Base-by-base conservation (phyloP, 352 stramenopile genomes). In the Globisporangium apiculatum region DNA sequence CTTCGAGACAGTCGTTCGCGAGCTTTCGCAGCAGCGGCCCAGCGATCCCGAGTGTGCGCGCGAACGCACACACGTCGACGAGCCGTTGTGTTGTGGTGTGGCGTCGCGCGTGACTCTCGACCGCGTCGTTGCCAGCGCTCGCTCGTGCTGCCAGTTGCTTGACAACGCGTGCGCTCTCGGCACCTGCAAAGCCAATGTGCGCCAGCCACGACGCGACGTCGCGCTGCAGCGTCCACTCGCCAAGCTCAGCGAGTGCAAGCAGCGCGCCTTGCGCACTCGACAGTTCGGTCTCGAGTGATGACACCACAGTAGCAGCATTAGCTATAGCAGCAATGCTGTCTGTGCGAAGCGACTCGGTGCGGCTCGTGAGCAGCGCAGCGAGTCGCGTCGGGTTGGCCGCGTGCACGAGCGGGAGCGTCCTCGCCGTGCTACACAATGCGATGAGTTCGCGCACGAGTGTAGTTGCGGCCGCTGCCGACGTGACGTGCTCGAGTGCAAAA, bases 141-240 rank as follows among this genome's bases (percentile, higher is more conserved):
- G 45, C 3, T 46, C 37, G 43, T 14, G 12, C 3, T 37, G 52
- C 36, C 10, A 66, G 50, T 12, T 66, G 55, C 36, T 60, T 24
- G 45, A 58, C 17, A 35, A 66, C 37, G 11, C 42, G 24, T 2
- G 15, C n/a, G 17, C 42, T 60, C 41, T 66, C 61, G 8, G 37
- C 41, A 7, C 38, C 37, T 10, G 55, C 64, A 40, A 66, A 66
- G 9, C 61, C 61, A 15, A 63, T 58, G n/a, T 63, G 61, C 4
- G 57, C n/a, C 15, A 66, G 36, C 61, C 61, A 66, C 4, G 48
- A 57, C 7, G 49, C 37, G 17, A 66, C 37, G 35, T 64, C 54
- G 11, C 55, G 61, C 14, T 58, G 42, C n/a, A 64, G 17, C 43
- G 53, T 66, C 61, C 61, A 66, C 36, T 59, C 41, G 24, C 61